These are phyloP conservation scores for Tolypocladium pustulatum DNA, from an alignment of 2,329 filamentous ascomycete genomes.

Conservation along the genomic window DNA sequence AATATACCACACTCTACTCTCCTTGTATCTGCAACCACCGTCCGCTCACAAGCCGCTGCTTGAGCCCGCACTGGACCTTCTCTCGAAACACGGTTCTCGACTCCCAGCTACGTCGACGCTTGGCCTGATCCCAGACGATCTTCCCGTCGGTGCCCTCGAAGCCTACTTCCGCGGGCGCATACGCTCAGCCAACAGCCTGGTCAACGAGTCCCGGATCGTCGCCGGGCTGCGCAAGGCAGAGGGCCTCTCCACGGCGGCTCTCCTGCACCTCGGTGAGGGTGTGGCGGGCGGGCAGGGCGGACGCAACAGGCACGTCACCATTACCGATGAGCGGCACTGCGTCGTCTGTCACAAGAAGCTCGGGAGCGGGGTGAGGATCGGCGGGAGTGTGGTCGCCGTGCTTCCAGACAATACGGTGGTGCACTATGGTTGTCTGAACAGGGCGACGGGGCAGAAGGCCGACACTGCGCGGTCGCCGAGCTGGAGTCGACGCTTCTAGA, in stretches of 20 bases:
- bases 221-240: slow-evolving; percentile 68
- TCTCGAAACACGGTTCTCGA: slow-evolving; percentile 87
- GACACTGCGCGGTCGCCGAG: slow-evolving; percentile 20
- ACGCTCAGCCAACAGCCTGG: slow-evolving; percentile 68
- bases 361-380: slow-evolving; percentile 73
- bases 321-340: slow-evolving; percentile 82
- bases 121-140: slow-evolving; percentile 68
- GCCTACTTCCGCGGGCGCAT: slow-evolving; percentile 90
- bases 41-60: slow-evolving; percentile 62
- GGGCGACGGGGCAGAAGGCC: slow-evolving; percentile 27
- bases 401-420: slow-evolving; percentile 74
- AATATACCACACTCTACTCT: slow-evolving; percentile 86
- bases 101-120: slow-evolving; percentile 81
- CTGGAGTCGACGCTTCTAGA: slow-evolving; percentile 27
- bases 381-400: slow-evolving; percentile 83
- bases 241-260: slow-evolving; percentile 65
- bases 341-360: slow-evolving; percentile 88
- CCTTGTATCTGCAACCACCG: slow-evolving; percentile 77
- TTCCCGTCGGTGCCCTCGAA: slow-evolving; percentile 71
- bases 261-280: slow-evolving; percentile 62
- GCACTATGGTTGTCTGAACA: slow-evolving; percentile 66
- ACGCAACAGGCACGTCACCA: slow-evolving; percentile 57
- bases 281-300: slow-evolving; percentile 39
- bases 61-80: slow-evolving; percentile 69
- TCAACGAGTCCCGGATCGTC: slow-evolving; percentile 72